Evolutionary conservation across 2,329 filamentous ascomycete genomes (phyloP).

Genomic region (Trichoderma sp.): DNA sequence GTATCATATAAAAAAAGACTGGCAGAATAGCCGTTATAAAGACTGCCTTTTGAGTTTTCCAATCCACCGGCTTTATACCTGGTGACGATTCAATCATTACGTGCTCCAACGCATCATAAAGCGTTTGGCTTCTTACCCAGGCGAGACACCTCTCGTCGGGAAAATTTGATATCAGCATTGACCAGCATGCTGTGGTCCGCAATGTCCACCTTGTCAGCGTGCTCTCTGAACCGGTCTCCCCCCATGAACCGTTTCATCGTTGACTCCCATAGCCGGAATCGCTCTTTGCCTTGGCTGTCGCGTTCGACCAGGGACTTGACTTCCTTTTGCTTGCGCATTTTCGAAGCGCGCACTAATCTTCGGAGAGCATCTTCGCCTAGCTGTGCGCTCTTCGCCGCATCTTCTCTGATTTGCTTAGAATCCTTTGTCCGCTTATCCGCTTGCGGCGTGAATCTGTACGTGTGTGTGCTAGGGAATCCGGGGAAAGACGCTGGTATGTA

Average conservation of each 20-base stretch:
- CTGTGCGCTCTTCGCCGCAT: slow-evolving; percentile 57
- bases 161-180: slow-evolving; percentile 52
- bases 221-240: slow-evolving; percentile 30
- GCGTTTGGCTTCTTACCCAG: slow-evolving; percentile 34
- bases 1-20: background rate
- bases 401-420: slow-evolving; percentile 56
- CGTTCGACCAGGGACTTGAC: slow-evolving; percentile 55
- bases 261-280: slow-evolving; percentile 59
- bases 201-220: slow-evolving; percentile 47
- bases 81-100: background rate
- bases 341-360: slow-evolving; percentile 58
- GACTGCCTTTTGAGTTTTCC: background rate
- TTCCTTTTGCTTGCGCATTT: slow-evolving; percentile 63
- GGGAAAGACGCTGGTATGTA: slow-evolving; percentile 61
- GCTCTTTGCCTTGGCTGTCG: slow-evolving; percentile 50
- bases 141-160: slow-evolving; percentile 52
- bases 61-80: background rate
- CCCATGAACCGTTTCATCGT: slow-evolving; percentile 57
- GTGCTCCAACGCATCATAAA: background rate
- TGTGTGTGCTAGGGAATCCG: slow-evolving; percentile 62
- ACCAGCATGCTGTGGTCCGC: slow-evolving; percentile 65
- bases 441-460: slow-evolving; percentile 58
- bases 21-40: background rate
- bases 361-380: slow-evolving; percentile 62
- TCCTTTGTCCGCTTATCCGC: slow-evolving; percentile 47